Conservation (phyloP, 768 basidiomycete genomes). For the Calocybe cyanea region DNA sequence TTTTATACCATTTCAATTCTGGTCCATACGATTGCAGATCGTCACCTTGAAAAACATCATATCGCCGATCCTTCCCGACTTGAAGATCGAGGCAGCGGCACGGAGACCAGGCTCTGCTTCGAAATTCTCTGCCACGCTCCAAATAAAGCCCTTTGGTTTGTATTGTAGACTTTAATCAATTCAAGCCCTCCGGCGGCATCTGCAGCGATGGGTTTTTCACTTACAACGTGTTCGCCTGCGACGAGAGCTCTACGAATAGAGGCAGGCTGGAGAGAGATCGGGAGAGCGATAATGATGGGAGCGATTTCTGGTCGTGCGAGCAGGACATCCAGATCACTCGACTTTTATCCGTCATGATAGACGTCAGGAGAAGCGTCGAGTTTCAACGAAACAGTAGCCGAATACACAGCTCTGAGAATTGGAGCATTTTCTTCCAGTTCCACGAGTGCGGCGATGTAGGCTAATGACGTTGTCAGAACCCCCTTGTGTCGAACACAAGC, state of each 20-base stretch:
- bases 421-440: constrained; percentile 43
- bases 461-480: constrained; percentile 27
- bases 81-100: constrained; percentile 46
- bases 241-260: constrained; percentile 59
- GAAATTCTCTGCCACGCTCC: constrained; percentile 80
- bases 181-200: constrained; percentile 60
- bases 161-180: constrained; percentile 68
- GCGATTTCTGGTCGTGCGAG: constrained; percentile 65
- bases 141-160: constrained; percentile 65
- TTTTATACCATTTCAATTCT: constrained; percentile 74
- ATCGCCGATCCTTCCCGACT: constrained; percentile 64
- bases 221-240: constrained; percentile 84
- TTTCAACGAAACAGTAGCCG: constrained; percentile 42
- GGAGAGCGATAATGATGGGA: constrained; percentile 73
- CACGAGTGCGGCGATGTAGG: constrained; percentile 76
- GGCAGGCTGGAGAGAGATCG: constrained; percentile 72
- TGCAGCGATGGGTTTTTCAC: constrained; percentile 83
- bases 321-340: constrained; percentile 53
- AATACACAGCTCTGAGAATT: constrained; percentile 69
- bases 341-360: constrained; percentile 52
- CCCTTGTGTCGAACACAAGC: neutral
- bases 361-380: constrained; percentile 39
- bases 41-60: constrained; percentile 63
- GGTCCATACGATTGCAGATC: constrained; percentile 49
- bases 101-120: constrained; percentile 62